Conservation (phyloP, 1,284 basidiomycete species). For the Ceratobasidium sp. region DNA sequence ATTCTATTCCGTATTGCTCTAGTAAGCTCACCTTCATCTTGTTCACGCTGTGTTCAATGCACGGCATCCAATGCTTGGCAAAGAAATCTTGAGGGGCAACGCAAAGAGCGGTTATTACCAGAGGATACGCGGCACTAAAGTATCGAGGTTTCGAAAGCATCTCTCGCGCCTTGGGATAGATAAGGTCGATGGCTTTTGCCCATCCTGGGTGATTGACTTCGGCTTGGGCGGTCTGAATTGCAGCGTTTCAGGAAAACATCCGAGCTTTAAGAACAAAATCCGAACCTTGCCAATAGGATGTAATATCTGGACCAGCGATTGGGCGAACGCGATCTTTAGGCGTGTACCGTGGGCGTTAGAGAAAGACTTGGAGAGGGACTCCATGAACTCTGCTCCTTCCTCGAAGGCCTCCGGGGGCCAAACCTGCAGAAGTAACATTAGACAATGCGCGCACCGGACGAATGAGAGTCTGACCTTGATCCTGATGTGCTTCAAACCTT, state of each 20-base stretch:
- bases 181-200: constrained; percentile 87
- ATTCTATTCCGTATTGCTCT: not conserved
- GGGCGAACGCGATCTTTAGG: constrained; percentile 86
- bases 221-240: constrained; percentile 81
- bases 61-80: constrained; percentile 77
- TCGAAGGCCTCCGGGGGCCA: constrained; percentile 95
- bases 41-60: constrained; percentile 71
- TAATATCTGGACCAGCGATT: constrained; percentile 78
- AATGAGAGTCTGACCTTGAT: constrained; percentile 64
- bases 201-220: constrained; percentile 96
- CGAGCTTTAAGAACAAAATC: constrained; percentile 14
- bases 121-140: constrained; percentile 86
- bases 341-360: constrained; percentile 83
- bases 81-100: constrained; percentile 89
- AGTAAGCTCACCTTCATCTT: constrained; percentile 74
- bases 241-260: constrained; percentile 17
- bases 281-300: constrained; percentile 88
- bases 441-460: not conserved
- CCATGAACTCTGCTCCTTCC: constrained; percentile 90
- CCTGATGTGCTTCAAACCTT: constrained; percentile 77
- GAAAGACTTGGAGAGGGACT: constrained; percentile 81
- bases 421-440: constrained; percentile 60
- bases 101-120: constrained; percentile 83
- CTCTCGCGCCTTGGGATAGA: constrained; percentile 82
- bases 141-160: constrained; percentile 92